These are phyloP conservation scores for Neopestalotiopsis sp. DNA, from an alignment of 2,329 filamentous ascomycete genomes.

Conservation along the genomic window DNA sequence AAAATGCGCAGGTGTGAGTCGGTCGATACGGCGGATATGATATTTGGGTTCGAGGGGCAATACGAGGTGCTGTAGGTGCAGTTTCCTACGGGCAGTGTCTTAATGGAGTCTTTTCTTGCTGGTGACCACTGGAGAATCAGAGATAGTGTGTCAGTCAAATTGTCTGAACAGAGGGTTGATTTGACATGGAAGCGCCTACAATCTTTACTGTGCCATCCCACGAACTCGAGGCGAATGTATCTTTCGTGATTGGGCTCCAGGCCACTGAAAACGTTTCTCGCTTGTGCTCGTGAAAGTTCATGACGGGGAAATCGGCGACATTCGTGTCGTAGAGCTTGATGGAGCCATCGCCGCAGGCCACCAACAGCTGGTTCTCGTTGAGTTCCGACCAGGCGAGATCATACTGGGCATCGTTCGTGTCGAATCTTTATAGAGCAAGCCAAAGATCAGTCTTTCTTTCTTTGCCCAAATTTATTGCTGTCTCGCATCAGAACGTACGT, in stretches of 20 bases:
- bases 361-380: conserved; percentile 92
- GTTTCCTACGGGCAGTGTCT: conserved; percentile 87
- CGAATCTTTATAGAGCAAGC: conserved; percentile 66
- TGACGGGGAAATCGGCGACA: conserved; percentile 81
- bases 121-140: conserved; percentile 77
- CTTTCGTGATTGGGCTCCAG: conserved; percentile 92
- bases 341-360: conserved; percentile 90
- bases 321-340: conserved; percentile 92
- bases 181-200: conserved; percentile 44
- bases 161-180: neutral
- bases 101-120: conserved; percentile 72
- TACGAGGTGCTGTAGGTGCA: conserved; percentile 96
- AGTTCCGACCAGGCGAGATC: conserved; percentile 95
- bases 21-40: conserved; percentile 86
- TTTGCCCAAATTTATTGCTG: neutral
- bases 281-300: conserved; percentile 92
- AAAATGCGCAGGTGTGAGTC: conserved; percentile 91
- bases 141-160: no score
- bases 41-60: conserved; percentile 83
- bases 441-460: neutral
- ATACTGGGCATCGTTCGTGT: conserved; percentile 96
- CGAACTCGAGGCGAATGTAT: conserved; percentile 86
- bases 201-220: conserved; percentile 98
- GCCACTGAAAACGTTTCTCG: conserved; percentile 90
- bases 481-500: conserved; percentile 54